Evolutionary conservation across 345 rosid species (phyloP), one percentile per base, ranked within the genome.

Genomic region (Populus ilicifolia): DNA sequence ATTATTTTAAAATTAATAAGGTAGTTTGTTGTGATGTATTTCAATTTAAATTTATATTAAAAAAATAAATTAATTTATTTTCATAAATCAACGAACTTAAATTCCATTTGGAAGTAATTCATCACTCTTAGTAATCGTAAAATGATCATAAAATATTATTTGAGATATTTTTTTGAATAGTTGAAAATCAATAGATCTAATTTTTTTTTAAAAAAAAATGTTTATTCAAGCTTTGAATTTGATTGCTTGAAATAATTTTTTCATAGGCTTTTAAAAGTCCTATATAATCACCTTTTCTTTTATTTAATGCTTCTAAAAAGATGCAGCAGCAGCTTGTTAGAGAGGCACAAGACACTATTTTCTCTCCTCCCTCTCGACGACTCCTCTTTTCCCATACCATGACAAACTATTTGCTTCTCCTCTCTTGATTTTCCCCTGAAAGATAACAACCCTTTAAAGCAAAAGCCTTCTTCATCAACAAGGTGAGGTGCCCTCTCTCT

Each of bases 401-500:
- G 27, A 17, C 33, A 46, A 64, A 29, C 35, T 46, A 46, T 38
- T 5, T 8, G n/a, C 71, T 71, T 64, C 50, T 18, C 43, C 61
- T 17, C 36, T 56, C 67, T 61, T 56, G 56, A 56, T 56, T 76
- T 54, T 63, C 36, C 67, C 79, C 54, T 23, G 23, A 2, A 71
- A 18, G 5, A 64, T 36, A 16, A 43, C 46, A 56, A 59, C 14
- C 73, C 65, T 72, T 39, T 62, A 63, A 73, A 73, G 46, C 30
- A 25, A 43, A 63, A 23, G 54, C 82, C 70, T 33, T 7, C 74
- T 33, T 10, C 64, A 23, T 80, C 12, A 69, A 71, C 77, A 71
- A 36, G 84, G 80, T 50, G 52, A 61, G 78, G 69, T 70, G 21
- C 62, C n/a, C n/a, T 43, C 73, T 56, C 30, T 52, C 12, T 50